phyloP scores from a whole-genome alignment of 345 rosid genomes.

The Firmiana major region DNA sequence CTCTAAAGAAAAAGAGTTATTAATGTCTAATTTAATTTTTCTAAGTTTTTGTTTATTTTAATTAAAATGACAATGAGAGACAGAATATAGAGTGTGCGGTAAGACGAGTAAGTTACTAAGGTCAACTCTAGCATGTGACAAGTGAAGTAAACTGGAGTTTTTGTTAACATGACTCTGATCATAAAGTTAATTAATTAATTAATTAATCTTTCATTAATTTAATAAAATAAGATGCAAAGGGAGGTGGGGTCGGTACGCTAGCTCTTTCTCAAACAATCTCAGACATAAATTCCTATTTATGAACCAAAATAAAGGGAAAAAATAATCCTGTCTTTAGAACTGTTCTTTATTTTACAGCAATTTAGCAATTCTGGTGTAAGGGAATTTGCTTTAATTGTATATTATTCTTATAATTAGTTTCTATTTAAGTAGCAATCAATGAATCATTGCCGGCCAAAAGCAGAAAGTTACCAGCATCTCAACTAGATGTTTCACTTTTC shows the following conservation, averaged over 20 bases:
- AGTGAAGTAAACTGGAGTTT: slow-evolving; percentile 23
- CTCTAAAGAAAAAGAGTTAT: too few relatives aligned
- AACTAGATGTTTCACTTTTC: neutral
- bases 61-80: neutral
- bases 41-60: neutral
- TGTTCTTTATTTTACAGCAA: neutral
- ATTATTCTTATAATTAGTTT: neutral
- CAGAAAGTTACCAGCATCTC: slow-evolving; percentile 1
- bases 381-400: neutral
- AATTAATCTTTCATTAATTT: too few relatives aligned
- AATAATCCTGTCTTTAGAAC: neutral
- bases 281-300: slow-evolving; percentile 29
- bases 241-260: slow-evolving; percentile 23
- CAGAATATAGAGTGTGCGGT: neutral
- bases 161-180: neutral
- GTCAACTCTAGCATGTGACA: slow-evolving; percentile 54
- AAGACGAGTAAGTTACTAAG: slow-evolving; percentile 22
- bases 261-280: slow-evolving; percentile 14
- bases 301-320: too few relatives aligned
- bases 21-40: neutral
- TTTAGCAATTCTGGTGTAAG: neutral
- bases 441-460: neutral
- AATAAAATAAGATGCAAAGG: too few relatives aligned
- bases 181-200: too few relatives aligned
- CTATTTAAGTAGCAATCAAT: neutral